Evolutionary conservation across 106 monocot species (phyloP).

Genomic region (Alisma plantagoaquatica): DNA sequence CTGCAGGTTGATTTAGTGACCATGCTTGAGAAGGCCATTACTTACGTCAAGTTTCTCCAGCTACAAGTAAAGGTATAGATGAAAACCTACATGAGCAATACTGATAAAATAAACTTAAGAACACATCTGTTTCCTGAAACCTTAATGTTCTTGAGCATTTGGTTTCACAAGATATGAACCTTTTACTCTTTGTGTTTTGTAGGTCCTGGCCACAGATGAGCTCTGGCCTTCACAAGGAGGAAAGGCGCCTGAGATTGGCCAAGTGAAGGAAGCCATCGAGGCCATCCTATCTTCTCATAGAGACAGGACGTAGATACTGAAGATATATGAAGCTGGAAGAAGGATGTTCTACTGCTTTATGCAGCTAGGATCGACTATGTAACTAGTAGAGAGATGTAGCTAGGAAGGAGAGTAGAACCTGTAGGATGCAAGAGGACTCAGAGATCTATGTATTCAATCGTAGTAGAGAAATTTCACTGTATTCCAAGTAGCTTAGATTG

Average conservation of each 20-base stretch:
- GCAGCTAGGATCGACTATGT: no score
- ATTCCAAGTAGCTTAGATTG: no score
- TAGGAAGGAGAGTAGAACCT: no score
- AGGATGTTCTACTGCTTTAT: no score
- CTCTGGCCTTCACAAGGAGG: slow-evolving; percentile 88
- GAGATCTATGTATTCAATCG: no score
- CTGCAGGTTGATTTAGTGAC: slow-evolving; percentile 92
- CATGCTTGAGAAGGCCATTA: slow-evolving; percentile 94
- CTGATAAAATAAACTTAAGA: not conserved
- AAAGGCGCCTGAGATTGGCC: slow-evolving; percentile 64
- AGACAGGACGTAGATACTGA: slow-evolving; percentile 5
- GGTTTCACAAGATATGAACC: no score
- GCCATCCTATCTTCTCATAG: slow-evolving; percentile 67
- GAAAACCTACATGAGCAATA: not conserved
- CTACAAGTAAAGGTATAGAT: slow-evolving; percentile 83
- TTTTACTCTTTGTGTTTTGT: no score
- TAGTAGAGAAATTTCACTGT: no score
- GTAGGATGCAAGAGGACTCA: no score
- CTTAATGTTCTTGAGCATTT: no score
- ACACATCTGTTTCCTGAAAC: not conserved
- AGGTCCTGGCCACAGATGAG: slow-evolving; percentile 89
- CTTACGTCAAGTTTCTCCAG: slow-evolving; percentile 95
- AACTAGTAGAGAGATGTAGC: no score
- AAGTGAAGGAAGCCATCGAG: slow-evolving; percentile 91
- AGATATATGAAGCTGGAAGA: no score